Base-by-base conservation (phyloP, 148 eudicot genomes). In the Camellia lanceoleosa region DNA sequence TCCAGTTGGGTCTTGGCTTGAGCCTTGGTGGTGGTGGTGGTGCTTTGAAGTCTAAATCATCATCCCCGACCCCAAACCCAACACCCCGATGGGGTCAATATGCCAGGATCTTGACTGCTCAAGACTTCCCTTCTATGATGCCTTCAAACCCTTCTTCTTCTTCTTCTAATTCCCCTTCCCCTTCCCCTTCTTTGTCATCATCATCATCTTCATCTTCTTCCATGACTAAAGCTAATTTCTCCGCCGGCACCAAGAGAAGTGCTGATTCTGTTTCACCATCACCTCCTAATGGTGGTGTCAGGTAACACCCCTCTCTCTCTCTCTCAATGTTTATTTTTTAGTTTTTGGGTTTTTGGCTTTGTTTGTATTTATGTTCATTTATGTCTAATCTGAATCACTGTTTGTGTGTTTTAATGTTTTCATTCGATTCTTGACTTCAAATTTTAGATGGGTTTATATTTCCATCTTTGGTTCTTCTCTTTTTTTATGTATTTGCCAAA, bases 1-100 rank as follows among this genome's bases (percentile, higher is more conserved):
- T 93, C 52, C 92, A 91, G 76, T 83, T 93, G 81, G 95, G 97
- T 4, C 89, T 92, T 75, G 97, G 94, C 2, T 76, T 92, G 73
- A 88, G 91, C 54, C 90, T 91, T 63, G 91, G 89, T 72, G 79
- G 85, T 74, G 83, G 80, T 12, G 58, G 76, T 3, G 58, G 58
- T 55, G 58, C 13, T 38, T 38, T 85, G 74, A 85, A 77, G 44
- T 38, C 66, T 59, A 82, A 77, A 49, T 66, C 75, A 67, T 73
- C 71, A 67, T 73, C 71, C 71, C 66, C 19, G 38, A 55, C 71
- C 42, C 84, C 76, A 63, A 61, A 52, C 49, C 84, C 73, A 65
- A 79, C 38, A 30, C 38, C 66, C 62, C 79, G 86, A 42, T 80
- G 86, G 80, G 81, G 81, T 47, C 85, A 80, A 38, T 82, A 79